phyloP scores from a whole-genome alignment of 2,329 filamentous ascomycete genomes.

The Trematosphaeria pertusa region DNA sequence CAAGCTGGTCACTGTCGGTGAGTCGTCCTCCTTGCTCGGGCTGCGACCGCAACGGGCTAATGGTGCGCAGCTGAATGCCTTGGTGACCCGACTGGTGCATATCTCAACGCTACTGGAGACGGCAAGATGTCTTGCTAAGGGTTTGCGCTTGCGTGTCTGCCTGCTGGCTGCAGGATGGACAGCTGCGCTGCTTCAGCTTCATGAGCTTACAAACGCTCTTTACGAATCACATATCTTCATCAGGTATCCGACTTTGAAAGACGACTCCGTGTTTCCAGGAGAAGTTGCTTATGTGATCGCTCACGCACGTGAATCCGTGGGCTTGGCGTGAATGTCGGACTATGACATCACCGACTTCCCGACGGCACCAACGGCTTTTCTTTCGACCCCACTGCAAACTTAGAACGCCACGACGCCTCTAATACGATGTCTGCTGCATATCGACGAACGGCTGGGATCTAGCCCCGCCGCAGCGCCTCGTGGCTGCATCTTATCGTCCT shows the following conservation, averaged over 20 bases:
- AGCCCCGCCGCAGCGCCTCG: neutral
- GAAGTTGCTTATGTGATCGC: constrained; percentile 1
- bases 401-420: constrained; percentile 2
- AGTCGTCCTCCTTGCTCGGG: constrained; percentile 13
- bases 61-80: constrained; percentile 36
- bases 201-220: neutral
- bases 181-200: too few species aligned
- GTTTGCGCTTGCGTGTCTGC: too few species aligned
- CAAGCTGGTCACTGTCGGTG: constrained; percentile 45
- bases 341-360: constrained; percentile 17
- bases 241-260: neutral
- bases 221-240: neutral
- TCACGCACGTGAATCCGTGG: neutral
- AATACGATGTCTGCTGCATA: constrained; percentile 2
- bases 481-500: too few species aligned
- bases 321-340: constrained; percentile 6
- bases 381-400: too few species aligned
- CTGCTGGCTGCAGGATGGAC: too few species aligned
- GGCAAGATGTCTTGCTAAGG: constrained; percentile 27
- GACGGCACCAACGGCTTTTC: constrained; percentile 1
- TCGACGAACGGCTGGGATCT: neutral
- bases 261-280: neutral
- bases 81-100: constrained; percentile 37
- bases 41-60: constrained; percentile 16
- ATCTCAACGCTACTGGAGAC: constrained; percentile 33